Evolutionary conservation across 805 yeast genomes (phyloP).

Genomic region (Yamadazyma kitorensis): DNA sequence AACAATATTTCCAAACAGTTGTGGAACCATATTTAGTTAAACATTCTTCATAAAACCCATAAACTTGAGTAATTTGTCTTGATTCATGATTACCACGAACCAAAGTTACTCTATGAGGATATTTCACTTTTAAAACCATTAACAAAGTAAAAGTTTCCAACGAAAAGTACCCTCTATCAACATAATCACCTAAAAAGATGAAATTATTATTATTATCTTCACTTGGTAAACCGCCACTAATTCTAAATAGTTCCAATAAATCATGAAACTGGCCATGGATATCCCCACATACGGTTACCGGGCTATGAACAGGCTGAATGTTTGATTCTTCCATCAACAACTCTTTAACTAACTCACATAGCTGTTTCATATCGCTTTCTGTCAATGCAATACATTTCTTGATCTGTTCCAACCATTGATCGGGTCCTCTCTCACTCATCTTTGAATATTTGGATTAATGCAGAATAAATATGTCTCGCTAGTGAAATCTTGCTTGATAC

Average conservation of each 20-base stretch:
- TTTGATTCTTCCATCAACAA: slow-evolving; percentile 93
- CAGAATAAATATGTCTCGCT: too few species aligned
- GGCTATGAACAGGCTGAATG: slow-evolving; percentile 89
- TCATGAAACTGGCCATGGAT: slow-evolving; percentile 96
- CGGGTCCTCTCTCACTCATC: slow-evolving; percentile 48
- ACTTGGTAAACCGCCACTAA: slow-evolving; percentile 85
- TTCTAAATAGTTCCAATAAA: slow-evolving; percentile 84
- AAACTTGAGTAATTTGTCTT: slow-evolving; percentile 97
- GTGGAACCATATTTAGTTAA: slow-evolving; percentile 89
- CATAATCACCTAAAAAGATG: slow-evolving; percentile 92
- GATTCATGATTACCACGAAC: slow-evolving; percentile 98
- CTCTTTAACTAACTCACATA: slow-evolving; percentile 94
- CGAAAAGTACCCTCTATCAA: slow-evolving; percentile 95
- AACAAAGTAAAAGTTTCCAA: slow-evolving; percentile 90
- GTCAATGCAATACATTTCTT: slow-evolving; percentile 84
- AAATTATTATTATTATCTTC: slow-evolving; percentile 47
- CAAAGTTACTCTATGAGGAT: slow-evolving; percentile 79
- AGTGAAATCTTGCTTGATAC: too few species aligned
- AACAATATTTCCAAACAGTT: slow-evolving; percentile 94
- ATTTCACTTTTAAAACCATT: slow-evolving; percentile 90
- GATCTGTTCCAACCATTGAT: slow-evolving; percentile 93
- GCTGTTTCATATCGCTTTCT: slow-evolving; percentile 92
- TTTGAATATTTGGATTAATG: neutral
- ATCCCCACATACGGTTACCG: slow-evolving; percentile 96
- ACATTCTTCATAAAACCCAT: slow-evolving; percentile 97